phyloP scores from a whole-genome alignment of 2,329 filamentous ascomycete genomes.

The Epichloe uncinata region DNA sequence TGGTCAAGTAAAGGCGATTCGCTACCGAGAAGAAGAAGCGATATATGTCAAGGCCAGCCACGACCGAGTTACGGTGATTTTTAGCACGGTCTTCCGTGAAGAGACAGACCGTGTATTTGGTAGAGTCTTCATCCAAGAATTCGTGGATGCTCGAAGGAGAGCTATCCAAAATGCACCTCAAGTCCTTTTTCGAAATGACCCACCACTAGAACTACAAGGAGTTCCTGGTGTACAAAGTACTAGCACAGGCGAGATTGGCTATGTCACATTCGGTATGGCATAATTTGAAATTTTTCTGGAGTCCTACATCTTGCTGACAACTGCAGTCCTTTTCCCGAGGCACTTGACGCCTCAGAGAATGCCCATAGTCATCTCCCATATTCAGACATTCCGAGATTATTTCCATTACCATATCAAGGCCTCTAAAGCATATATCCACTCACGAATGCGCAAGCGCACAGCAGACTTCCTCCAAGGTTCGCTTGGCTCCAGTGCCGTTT shows the following conservation, averaged over 20 bases:
- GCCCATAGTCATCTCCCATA: slow-evolving; percentile 93
- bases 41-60: slow-evolving; percentile 98
- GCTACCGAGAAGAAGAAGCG: slow-evolving; percentile 96
- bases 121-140: slow-evolving; percentile 97
- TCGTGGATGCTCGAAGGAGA: slow-evolving; percentile 87
- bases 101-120: slow-evolving; percentile 96
- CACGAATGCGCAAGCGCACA: slow-evolving; percentile 91
- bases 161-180: slow-evolving; percentile 98
- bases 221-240: slow-evolving; percentile 69
- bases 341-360: slow-evolving; percentile 85
- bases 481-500: slow-evolving; percentile 10
- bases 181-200: slow-evolving; percentile 89
- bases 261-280: slow-evolving; percentile 83
- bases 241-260: slow-evolving; percentile 78
- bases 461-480: slow-evolving; percentile 95
- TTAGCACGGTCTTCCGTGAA: slow-evolving; percentile 95
- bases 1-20: slow-evolving; percentile 86
- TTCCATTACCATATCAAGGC: slow-evolving; percentile 99
- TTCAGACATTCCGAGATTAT: slow-evolving; percentile 99
- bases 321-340: slow-evolving; percentile 78
- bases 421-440: slow-evolving; percentile 98
- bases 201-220: slow-evolving; percentile 78
- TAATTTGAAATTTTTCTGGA: background rate
- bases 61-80: slow-evolving; percentile 96
- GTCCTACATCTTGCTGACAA: slow-evolving; percentile 10